Evolutionary conservation across 805 yeast species (phyloP), one percentile per base, ranked within the genome.

Genomic region (Zygoascus biomembranicola): DNA sequence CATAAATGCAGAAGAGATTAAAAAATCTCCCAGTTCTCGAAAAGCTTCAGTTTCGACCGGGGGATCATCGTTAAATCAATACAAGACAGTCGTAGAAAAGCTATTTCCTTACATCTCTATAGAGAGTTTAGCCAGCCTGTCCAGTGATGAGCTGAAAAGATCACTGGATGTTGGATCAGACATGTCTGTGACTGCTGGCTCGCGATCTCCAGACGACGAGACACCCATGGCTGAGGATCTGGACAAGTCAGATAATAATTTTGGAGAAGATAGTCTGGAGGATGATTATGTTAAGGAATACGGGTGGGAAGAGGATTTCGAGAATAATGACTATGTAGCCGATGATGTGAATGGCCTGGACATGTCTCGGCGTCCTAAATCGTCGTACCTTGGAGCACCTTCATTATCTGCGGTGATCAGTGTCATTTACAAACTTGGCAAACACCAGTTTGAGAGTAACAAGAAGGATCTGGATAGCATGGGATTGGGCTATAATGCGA

Each of bases 301-400:
- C 13, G 50, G 50, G 5, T 47, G 50, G 50, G 35, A 47, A 19
- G 50, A 47, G 20, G 26, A n/a, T 14, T 10, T 31, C 6, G 23
- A 23, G 5, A 35, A 32, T 47, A n/a, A 11, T n/a, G 26, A 32
- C 16, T 31, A 47, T n/a, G 6, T 31, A 4, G 23, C 50, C 8
- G 50, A 47, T 20, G 50, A 47, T 13, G 50, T 47, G 2, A 47
- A 47, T 23, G 42, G 50, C 16, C 11, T 47, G 18, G n/a, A 23
- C 8, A 47, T 47, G 26, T 14, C 20, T n/a, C 13, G 13, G 14
- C 13, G 26, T 19, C 14, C 16, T 5, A 28, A 16, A n/a, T 20
- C 50, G 2, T 47, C 50, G 5, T 47, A 47, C 28, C 20, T 47
- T 13, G 50, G 50, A 10, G 18, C 42, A 14, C 23, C 41, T 4